Evolutionary conservation across 2,329 filamentous ascomycete species (phyloP), one percentile per base, ranked within the genome.

Genomic region (Trichoderma harzianum): DNA sequence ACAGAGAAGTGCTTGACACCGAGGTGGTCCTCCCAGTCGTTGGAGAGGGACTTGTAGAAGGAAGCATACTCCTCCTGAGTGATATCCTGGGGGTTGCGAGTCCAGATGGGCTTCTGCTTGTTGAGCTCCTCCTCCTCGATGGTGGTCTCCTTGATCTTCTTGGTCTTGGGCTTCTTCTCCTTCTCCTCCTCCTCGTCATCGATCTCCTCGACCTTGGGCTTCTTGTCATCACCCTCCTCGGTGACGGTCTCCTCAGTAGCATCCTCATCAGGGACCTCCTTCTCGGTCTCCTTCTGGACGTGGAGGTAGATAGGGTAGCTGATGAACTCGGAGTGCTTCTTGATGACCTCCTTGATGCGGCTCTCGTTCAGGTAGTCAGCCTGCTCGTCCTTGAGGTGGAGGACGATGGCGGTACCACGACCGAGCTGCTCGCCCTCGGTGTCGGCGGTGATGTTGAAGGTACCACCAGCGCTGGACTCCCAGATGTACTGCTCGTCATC

Each of bases 311-410:
- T 99, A 82, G 96, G 96, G 90, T 99, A 99, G 66, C 96, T 98
- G 89, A 99, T 99, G 90, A 99, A 99, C 89, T 99, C 96, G 83
- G 96, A 98, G 93, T 99, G 96, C 93, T 99, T 99, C 94, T 98
- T 98, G 89, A 99, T 95, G 77, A 99, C 95, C 90, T 99, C 96
- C 93, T 99, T 99, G 89, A 99, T 92, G 90, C 95, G 96, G 89
- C 89, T 89, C 92, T 99, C 96, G 86, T 98, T 97, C 78, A 98
- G 89, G 91, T 97, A 99, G 85, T 98, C 96, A 76, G 88, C 89
- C 90, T 99, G 96, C 91, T 99, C 96, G 79, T 99, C 96, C 93
- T 99, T 99, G 82, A 99, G 89, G 89, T 98, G 93, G 74, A 99
- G 94, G 85, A 98, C 91, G 84, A 99, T 97, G 91, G 97, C 95